A percentile compares a stretch with the other conserved stretches of the same genome.
Conservation (phyloP, 2,329 filamentous ascomycete species). For the Sclerotinia trifoliorum region DNA sequence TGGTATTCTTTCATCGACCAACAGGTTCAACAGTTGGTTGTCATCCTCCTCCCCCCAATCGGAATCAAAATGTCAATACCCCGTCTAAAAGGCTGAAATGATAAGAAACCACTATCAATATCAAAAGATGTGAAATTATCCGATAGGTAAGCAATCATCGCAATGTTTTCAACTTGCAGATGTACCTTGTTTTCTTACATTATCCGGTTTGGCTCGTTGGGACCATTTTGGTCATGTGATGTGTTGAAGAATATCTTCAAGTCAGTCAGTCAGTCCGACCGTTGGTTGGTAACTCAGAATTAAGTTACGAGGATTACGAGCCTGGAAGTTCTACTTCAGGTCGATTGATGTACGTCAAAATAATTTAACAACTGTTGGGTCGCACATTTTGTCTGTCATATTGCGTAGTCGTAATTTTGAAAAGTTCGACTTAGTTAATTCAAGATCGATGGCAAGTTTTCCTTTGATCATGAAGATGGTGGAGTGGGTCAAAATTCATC, state of each 20-base stretch:
- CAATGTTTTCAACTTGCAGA: background rate
- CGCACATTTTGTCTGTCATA: background rate
- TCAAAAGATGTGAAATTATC: background rate
- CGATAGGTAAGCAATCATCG: background rate
- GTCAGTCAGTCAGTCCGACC: background rate
- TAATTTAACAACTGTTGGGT: background rate
- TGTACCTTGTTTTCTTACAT: conserved; percentile 3
- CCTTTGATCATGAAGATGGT: background rate
- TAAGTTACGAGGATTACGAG: background rate
- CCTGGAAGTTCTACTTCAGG: background rate
- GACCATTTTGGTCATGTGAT: conserved; percentile 8
- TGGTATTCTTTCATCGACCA: background rate
- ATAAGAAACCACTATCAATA: background rate
- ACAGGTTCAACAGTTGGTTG: background rate
- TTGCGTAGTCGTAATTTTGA: background rate
- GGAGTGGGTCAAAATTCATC: background rate
- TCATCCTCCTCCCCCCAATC: background rate
- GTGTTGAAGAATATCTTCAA: background rate
- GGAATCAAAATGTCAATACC: background rate
- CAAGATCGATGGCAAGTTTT: background rate
- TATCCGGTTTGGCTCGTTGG: background rate
- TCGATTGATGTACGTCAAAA: background rate
- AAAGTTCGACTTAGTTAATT: background rate
- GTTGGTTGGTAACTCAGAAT: background rate
- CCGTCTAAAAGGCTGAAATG: conserved; percentile 7